These are phyloP conservation scores for Monotropa hypopitys DNA, from an alignment of 179 eudicot species.

Conservation along the genomic window DNA sequence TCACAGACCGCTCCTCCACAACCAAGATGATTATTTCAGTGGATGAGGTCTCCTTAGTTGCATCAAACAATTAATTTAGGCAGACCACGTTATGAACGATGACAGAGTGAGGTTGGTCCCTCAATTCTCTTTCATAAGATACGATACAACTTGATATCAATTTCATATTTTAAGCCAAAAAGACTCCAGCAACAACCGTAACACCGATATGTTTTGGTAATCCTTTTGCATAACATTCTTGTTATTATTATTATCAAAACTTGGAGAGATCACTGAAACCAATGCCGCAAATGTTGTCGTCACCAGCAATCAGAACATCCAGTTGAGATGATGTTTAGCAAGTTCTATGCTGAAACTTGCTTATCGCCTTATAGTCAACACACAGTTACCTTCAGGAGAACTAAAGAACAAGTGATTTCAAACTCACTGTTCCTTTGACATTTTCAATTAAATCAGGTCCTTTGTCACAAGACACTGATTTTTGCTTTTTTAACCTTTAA, in stretches of 20 bases:
- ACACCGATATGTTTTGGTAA: conserved; percentile 3
- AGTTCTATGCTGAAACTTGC: neutral
- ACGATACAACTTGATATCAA: neutral
- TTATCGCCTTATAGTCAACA: neutral
- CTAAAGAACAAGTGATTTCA: neutral
- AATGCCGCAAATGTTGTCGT: neutral
- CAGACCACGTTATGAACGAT: neutral
- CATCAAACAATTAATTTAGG: neutral
- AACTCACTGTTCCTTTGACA: neutral
- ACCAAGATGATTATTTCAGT: conserved; percentile 28
- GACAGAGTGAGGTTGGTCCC: neutral
- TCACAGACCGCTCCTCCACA: conserved; percentile 38
- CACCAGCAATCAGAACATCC: neutral
- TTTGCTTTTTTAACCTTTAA: neutral
- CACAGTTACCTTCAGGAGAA: neutral
- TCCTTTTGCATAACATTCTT: neutral
- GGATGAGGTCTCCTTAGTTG: neutral
- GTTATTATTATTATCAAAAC: neutral
- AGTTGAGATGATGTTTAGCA: neutral
- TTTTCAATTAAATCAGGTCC: neutral
- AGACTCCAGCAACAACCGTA: neutral
- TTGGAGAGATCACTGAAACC: neutral
- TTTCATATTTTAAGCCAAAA: conserved; percentile 1
- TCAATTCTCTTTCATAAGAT: neutral
- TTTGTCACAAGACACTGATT: neutral